These are phyloP conservation scores for Leccinum huronense DNA, from an alignment of 1,284 basidiomycete species.

Conservation along the genomic window DNA sequence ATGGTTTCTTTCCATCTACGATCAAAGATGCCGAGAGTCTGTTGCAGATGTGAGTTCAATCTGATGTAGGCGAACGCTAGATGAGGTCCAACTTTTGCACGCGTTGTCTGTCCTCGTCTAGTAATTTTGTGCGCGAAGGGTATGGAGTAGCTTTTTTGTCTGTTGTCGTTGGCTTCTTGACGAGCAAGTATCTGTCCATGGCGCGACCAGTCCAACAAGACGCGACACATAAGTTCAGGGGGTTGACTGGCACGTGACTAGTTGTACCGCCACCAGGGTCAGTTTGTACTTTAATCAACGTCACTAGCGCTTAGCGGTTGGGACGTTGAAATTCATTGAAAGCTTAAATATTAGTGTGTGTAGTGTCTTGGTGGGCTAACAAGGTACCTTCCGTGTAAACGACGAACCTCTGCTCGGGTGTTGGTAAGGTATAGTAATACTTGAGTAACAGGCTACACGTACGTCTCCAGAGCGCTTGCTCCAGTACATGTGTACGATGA, in stretches of 20 bases:
- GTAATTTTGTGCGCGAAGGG: constrained; percentile 14
- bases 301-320: background rate
- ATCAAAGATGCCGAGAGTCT: constrained; percentile 37
- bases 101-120: constrained; percentile 21
- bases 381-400: background rate
- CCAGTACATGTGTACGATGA: constrained; percentile 1
- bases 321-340: background rate
- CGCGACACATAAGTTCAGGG: constrained; percentile 15
- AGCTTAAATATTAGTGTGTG: background rate
- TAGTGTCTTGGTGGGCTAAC: too few species aligned
- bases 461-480: background rate
- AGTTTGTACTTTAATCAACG: background rate
- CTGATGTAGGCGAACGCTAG: too few species aligned
- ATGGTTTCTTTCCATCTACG: constrained; percentile 37
- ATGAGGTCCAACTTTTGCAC: constrained; percentile 16
- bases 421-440: background rate
- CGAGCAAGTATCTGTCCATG: constrained; percentile 45
- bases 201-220: background rate
- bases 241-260: constrained; percentile 9
- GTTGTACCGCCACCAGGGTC: background rate
- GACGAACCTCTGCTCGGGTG: background rate
- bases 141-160: constrained; percentile 15
- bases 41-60: constrained; percentile 5
- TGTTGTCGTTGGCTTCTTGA: constrained; percentile 34
- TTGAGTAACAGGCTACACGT: background rate